Conservation (phyloP, 768 basidiomycete species). For the Cyclocybe cylindracea region DNA sequence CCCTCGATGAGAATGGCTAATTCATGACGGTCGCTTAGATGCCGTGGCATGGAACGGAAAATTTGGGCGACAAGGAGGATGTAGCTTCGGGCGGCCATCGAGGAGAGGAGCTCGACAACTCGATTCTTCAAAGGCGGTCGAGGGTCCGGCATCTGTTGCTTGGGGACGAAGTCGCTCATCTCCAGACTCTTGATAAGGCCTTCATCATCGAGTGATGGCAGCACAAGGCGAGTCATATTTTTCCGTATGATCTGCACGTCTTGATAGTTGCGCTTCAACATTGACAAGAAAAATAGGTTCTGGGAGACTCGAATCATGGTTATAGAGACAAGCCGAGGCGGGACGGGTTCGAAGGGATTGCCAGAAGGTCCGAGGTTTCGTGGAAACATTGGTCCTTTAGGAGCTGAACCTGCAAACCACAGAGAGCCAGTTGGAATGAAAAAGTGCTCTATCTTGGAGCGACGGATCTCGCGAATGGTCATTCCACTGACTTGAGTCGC, state of each 20-base stretch:
- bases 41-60: constrained; percentile 70
- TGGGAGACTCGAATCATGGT: constrained; percentile 70
- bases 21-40: constrained; percentile 70
- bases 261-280: constrained; percentile 66
- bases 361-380: constrained; percentile 33
- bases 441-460: constrained; percentile 69
- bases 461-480: constrained; percentile 69
- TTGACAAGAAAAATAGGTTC: constrained; percentile 63
- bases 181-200: constrained; percentile 32
- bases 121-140: constrained; percentile 12
- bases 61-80: constrained; percentile 68
- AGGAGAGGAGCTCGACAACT: constrained; percentile 46
- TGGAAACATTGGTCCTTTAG: constrained; percentile 64
- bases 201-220: constrained; percentile 46
- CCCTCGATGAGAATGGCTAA: constrained; percentile 68
- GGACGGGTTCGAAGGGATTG: constrained; percentile 39
- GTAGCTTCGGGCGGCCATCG: constrained; percentile 68
- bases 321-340: constrained; percentile 49
- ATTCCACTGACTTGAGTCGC: constrained; percentile 69
- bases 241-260: constrained; percentile 71
- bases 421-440: constrained; percentile 70
- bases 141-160: constrained; percentile 16
- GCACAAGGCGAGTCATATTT: constrained; percentile 57
- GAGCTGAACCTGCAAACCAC: constrained; percentile 65
- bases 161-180: constrained; percentile 49